Conservation (phyloP, 495 filamentous ascomycete species). For the Penicillium lividum region DNA sequence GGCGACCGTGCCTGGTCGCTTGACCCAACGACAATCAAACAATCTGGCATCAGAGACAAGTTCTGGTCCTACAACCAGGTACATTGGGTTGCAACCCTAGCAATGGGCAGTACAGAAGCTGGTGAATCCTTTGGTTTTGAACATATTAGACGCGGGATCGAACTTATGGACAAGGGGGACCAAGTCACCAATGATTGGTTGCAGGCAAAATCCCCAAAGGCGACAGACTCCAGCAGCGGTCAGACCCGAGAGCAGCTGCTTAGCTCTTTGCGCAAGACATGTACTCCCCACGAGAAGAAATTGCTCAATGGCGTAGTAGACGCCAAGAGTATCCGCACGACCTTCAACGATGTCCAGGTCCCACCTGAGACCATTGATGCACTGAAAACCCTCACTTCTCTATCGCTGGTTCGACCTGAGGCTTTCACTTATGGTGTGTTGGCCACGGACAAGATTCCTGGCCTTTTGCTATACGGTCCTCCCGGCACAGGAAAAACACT, state of each 20-base stretch:
- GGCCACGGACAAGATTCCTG: conserved; percentile 85
- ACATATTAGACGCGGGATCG: conserved; percentile 41
- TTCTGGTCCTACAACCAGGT: conserved; percentile 63
- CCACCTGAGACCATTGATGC: conserved; percentile 82
- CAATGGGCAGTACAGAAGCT: conserved; percentile 55
- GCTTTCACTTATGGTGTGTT: conserved; percentile 96
- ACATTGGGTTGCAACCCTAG: conserved; percentile 60
- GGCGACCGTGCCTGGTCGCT: conserved; percentile 37
- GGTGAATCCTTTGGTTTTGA: conserved; percentile 40
- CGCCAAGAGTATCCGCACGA: conserved; percentile 76
- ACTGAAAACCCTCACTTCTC: conserved; percentile 82
- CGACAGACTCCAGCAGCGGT: conserved; percentile 23
- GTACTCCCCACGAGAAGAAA: conserved; percentile 77
- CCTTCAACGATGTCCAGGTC: conserved; percentile 81
- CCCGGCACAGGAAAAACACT: conserved; percentile 96
- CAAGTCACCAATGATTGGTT: conserved; percentile 40
- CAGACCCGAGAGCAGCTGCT: conserved; percentile 40
- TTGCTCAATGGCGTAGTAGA: conserved; percentile 80
- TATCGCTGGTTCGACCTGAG: conserved; percentile 86
- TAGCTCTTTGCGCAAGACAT: conserved; percentile 50
- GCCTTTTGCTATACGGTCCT: conserved; percentile 88
- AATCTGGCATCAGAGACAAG: conserved; percentile 49
- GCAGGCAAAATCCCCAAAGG: conserved; percentile 35
- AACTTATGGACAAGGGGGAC: conserved; percentile 41
- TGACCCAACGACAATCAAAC: conserved; percentile 34